These are phyloP conservation scores for Catharanthus roseus DNA, from an alignment of 257 asterid genomes.

Conservation along the genomic window DNA sequence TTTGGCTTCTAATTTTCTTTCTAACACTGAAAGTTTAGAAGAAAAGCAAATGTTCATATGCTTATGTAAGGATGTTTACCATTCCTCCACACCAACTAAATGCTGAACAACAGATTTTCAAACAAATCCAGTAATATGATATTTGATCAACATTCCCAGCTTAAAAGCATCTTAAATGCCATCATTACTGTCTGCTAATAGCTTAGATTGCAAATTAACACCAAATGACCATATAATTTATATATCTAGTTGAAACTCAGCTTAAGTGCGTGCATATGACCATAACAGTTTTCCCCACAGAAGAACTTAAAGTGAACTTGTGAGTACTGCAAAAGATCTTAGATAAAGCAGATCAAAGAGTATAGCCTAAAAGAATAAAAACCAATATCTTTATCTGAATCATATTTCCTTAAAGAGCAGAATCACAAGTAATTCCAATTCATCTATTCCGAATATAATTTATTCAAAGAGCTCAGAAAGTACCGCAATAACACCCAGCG, in stretches of 20 bases:
- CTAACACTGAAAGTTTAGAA: not conserved
- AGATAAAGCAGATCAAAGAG: not conserved
- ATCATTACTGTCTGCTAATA: not conserved
- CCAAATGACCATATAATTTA: not conserved
- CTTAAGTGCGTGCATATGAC: not conserved
- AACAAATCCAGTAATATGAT: not conserved
- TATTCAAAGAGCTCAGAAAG: not conserved
- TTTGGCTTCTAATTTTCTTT: not conserved
- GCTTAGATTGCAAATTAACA: not conserved
- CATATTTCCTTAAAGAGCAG: not conserved
- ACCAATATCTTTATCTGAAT: no score
- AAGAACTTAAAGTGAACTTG: not conserved
- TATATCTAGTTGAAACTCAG: not conserved
- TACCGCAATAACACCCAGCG: constrained; percentile 91
- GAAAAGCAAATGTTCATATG: not conserved
- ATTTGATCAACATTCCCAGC: not conserved
- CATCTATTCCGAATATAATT: not conserved
- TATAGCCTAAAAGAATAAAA: not conserved
- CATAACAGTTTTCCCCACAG: not conserved
- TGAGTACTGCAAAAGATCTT: not conserved
- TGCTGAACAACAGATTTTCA: not conserved
- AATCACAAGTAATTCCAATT: not conserved
- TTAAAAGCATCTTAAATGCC: not conserved
- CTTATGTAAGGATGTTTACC: not conserved
- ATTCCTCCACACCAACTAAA: no score